Evolutionary conservation across 2,329 filamentous ascomycete genomes (phyloP).

Genomic region (Trichothecium roseum): DNA sequence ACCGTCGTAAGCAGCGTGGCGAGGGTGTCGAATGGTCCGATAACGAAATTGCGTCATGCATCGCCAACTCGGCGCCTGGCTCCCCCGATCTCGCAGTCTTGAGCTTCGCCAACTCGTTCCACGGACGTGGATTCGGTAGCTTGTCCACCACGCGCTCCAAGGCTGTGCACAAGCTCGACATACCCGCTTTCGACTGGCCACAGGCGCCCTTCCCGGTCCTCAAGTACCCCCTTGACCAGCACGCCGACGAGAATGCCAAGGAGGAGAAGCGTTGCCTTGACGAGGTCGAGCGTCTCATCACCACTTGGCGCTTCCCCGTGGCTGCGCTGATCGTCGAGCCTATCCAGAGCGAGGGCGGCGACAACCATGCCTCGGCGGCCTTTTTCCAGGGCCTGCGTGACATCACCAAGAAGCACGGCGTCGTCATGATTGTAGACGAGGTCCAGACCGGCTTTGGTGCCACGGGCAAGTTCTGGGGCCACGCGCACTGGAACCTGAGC

Average conservation of each 20-base stretch:
- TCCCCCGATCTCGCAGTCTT: slow-evolving; percentile 67
- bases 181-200: slow-evolving; percentile 82
- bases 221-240: slow-evolving; percentile 66
- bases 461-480: slow-evolving; percentile 82
- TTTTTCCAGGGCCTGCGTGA: slow-evolving; percentile 71
- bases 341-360: slow-evolving; percentile 73
- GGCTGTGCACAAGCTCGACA: slow-evolving; percentile 78
- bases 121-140: slow-evolving; percentile 70
- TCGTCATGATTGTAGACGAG: slow-evolving; percentile 73
- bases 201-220: slow-evolving; percentile 70
- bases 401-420: slow-evolving; percentile 57
- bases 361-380: slow-evolving; percentile 69
- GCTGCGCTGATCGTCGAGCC: slow-evolving; percentile 70
- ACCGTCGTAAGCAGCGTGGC: slow-evolving; percentile 61
- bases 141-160: slow-evolving; percentile 73
- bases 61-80: slow-evolving; percentile 64
- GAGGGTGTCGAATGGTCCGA: slow-evolving; percentile 58
- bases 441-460: slow-evolving; percentile 77
- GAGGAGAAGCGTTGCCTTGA: slow-evolving; percentile 65
- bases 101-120: slow-evolving; percentile 69
- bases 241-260: slow-evolving; percentile 56
- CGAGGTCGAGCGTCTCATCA: slow-evolving; percentile 63
- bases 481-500: slow-evolving; percentile 69
- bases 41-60: slow-evolving; percentile 56
- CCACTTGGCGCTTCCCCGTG: slow-evolving; percentile 55